These are phyloP conservation scores for Dactylellina drechsleri DNA, from an alignment of 2,329 filamentous ascomycete species.

Conservation along the genomic window DNA sequence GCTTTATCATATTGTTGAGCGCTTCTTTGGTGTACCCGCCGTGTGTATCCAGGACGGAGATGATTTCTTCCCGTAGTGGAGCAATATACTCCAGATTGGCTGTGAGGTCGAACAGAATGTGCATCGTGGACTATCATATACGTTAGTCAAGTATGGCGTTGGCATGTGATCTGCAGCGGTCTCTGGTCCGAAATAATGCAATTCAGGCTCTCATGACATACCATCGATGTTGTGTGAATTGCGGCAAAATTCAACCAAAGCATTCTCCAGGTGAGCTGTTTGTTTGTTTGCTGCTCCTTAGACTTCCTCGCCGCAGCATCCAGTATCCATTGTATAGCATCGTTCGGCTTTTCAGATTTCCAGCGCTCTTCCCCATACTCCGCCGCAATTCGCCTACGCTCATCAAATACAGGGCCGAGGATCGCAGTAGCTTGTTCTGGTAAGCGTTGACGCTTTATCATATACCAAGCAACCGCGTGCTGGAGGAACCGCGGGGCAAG, in stretches of 20 bases:
- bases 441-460: neutral
- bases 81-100: slow-evolving; percentile 58
- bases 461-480: slow-evolving; percentile 2
- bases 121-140: slow-evolving; percentile 59
- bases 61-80: slow-evolving; percentile 61
- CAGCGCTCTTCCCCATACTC: too few species aligned
- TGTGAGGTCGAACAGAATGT: slow-evolving; percentile 62
- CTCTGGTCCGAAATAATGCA: slow-evolving; percentile 17
- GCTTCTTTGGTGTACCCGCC: slow-evolving; percentile 61
- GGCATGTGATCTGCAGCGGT: slow-evolving; percentile 31
- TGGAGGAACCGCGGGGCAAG: slow-evolving; percentile 41
- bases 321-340: neutral
- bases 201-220: slow-evolving; percentile 54
- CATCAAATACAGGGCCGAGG: neutral
- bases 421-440: neutral
- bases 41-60: slow-evolving; percentile 57
- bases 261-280: neutral
- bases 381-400: neutral
- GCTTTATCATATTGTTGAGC: slow-evolving; percentile 61
- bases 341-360: neutral
- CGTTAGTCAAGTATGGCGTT: slow-evolving; percentile 41
- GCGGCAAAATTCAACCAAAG: too few species aligned
- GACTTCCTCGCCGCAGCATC: too few species aligned
- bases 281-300: too few species aligned
- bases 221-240: too few species aligned